These are phyloP conservation scores for Lenzites betulinus DNA, from an alignment of 768 basidiomycete genomes.

Conservation along the genomic window DNA sequence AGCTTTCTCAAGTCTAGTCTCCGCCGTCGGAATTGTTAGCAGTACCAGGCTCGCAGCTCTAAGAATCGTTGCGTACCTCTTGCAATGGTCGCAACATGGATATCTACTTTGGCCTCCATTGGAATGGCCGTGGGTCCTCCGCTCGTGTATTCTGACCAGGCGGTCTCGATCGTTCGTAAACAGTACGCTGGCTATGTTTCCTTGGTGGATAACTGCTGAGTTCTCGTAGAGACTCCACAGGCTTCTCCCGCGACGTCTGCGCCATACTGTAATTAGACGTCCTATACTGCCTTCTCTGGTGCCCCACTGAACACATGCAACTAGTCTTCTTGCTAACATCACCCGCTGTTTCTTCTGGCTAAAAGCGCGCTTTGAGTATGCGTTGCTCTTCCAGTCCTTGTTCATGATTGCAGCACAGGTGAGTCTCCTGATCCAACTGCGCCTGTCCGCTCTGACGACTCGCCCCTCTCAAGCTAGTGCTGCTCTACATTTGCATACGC, in stretches of 20 bases:
- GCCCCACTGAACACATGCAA: neutral
- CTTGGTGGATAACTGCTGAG: neutral
- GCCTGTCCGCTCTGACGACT: too few species aligned
- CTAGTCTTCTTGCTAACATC: conserved; percentile 79
- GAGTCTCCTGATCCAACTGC: conserved; percentile 17
- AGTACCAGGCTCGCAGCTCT: neutral
- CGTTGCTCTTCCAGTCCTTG: conserved; percentile 78
- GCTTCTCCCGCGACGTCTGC: conserved; percentile 85
- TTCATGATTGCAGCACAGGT: conserved; percentile 88
- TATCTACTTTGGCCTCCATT: conserved; percentile 67
- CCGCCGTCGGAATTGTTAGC: too few species aligned
- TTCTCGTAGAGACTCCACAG: conserved; percentile 68
- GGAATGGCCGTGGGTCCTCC: conserved; percentile 88
- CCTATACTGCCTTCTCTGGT: too few species aligned
- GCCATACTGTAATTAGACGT: conserved; percentile 64
- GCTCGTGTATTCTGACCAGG: conserved; percentile 83
- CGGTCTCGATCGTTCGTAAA: conserved; percentile 77
- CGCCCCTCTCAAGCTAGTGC: conserved; percentile 52
- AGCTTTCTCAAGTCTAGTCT: too few species aligned
- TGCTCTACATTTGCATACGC: conserved; percentile 80
- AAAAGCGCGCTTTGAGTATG: conserved; percentile 74
- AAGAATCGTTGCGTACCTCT: neutral
- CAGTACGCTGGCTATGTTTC: conserved; percentile 44
- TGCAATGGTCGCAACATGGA: conserved; percentile 54
- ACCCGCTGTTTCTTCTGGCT: conserved; percentile 92